Evolutionary conservation across 352 stramenopile species (phyloP).

Genomic region (Plasmopara viticola): DNA sequence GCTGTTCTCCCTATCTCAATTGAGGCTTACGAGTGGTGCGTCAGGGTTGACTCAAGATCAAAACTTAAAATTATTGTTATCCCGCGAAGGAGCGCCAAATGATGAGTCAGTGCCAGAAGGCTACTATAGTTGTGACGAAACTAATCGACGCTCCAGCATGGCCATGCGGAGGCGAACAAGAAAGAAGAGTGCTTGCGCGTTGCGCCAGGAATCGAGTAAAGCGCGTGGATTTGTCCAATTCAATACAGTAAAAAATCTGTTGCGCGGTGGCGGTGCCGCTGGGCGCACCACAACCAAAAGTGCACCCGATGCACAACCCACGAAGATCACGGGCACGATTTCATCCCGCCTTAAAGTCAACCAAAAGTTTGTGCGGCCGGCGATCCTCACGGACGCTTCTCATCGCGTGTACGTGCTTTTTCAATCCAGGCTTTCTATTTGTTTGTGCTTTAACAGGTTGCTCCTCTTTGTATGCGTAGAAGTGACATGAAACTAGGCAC

Average conservation of each 20-base stretch:
- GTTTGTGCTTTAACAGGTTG: constrained; percentile 1
- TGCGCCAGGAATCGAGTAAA: constrained; percentile 7
- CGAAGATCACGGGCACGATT: constrained; percentile 55
- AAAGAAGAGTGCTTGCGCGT: constrained; percentile 11
- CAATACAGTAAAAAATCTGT: constrained; percentile 50
- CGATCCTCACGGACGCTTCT: constrained; percentile 62
- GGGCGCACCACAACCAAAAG: constrained; percentile 33
- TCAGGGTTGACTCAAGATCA: constrained; percentile 3
- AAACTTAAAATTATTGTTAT: constrained; percentile 12
- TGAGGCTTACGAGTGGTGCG: constrained; percentile 31
- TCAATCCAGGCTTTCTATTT: background rate
- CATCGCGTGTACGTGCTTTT: constrained; percentile 49
- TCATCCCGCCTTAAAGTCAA: constrained; percentile 60
- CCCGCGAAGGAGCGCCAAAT: constrained; percentile 7
- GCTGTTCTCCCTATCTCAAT: constrained; percentile 49
- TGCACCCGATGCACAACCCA: constrained; percentile 26
- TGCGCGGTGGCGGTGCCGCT: constrained; percentile 40
- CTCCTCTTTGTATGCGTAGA: constrained; percentile 21
- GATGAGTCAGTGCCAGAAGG: constrained; percentile 6
- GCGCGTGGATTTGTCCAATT: constrained; percentile 51
- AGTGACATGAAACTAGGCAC: constrained; percentile 70
- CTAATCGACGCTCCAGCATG: constrained; percentile 1
- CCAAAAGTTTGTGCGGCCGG: constrained; percentile 55
- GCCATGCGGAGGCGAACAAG: constrained; percentile 18
- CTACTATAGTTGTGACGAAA: constrained; percentile 9